These are phyloP conservation scores for Rhizoclosmatium globosum DNA, from an alignment of 192 early-diverging fungal genomes.

Conservation along the genomic window DNA sequence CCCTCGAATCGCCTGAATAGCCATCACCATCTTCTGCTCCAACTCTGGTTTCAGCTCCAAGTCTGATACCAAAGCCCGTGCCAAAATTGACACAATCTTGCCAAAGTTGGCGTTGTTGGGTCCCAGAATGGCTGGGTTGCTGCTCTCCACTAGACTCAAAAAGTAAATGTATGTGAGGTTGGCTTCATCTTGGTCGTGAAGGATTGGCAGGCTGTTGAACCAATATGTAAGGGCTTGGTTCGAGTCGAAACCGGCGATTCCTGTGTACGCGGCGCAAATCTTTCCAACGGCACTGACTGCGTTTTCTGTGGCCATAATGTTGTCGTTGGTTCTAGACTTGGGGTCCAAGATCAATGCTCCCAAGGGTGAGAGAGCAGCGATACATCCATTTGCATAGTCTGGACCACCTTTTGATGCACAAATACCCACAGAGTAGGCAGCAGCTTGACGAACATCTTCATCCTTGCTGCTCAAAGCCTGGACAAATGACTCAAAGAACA, in stretches of 20 bases:
- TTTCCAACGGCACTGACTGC: slow-evolving; percentile 91
- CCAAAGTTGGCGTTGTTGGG: slow-evolving; percentile 69
- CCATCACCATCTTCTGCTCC: slow-evolving; percentile 22
- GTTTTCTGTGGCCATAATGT: slow-evolving; percentile 92
- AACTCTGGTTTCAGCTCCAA: slow-evolving; percentile 25
- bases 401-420: slow-evolving; percentile 89
- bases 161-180: slow-evolving; percentile 72
- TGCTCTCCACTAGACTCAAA: slow-evolving; percentile 37
- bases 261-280: slow-evolving; percentile 54
- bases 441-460: slow-evolving; percentile 89
- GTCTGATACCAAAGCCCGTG: slow-evolving; percentile 62
- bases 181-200: slow-evolving; percentile 90
- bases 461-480: slow-evolving; percentile 62
- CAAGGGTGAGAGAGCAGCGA: slow-evolving; percentile 77
- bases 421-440: slow-evolving; percentile 94
- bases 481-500: slow-evolving; percentile 74
- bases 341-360: slow-evolving; percentile 73
- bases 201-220: slow-evolving; percentile 81
- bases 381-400: slow-evolving; percentile 76
- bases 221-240: slow-evolving; percentile 65
- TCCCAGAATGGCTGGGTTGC: slow-evolving; percentile 70
- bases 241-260: slow-evolving; percentile 33
- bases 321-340: slow-evolving; percentile 74
- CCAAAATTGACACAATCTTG: slow-evolving; percentile 66
- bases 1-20: slow-evolving; percentile 8